phyloP scores from a whole-genome alignment of 345 rosid species.

The Lepidium aucheri region DNA sequence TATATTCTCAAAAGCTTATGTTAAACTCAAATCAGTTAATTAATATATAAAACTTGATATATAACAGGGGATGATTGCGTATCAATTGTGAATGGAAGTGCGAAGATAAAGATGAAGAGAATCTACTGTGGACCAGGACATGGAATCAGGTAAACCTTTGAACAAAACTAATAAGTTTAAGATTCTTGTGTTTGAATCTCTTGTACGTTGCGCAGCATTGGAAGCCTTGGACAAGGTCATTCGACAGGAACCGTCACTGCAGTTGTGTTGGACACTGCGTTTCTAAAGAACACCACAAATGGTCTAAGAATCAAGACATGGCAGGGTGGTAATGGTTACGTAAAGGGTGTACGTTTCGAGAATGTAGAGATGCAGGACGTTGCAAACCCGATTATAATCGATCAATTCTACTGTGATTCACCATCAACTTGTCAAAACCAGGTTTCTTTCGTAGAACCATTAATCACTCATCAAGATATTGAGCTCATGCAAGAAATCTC shows the following conservation, averaged over 20 bases:
- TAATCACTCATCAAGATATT: neutral
- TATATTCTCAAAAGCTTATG: too few relatives aligned
- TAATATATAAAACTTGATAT: neutral
- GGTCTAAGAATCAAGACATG: too few relatives aligned
- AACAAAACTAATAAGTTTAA: neutral
- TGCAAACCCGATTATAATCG: constrained; percentile 81
- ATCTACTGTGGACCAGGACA: constrained; percentile 95
- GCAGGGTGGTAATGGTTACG: constrained; percentile 97
- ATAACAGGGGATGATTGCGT: constrained; percentile 93
- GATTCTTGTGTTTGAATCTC: neutral
- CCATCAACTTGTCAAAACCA: constrained; percentile 70
- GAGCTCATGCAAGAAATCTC: neutral
- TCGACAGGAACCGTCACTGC: constrained; percentile 64
- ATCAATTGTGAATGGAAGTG: constrained; percentile 79
- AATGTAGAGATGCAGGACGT: constrained; percentile 80
- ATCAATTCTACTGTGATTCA: constrained; percentile 97
- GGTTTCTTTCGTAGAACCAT: constrained; percentile 34
- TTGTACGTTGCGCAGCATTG: constrained; percentile 43
- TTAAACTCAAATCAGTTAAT: too few relatives aligned
- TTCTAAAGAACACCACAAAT: too few relatives aligned
- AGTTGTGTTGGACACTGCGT: too few relatives aligned
- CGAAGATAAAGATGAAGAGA: constrained; percentile 76
- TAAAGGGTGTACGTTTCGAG: constrained; percentile 69
- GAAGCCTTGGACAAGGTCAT: constrained; percentile 90
- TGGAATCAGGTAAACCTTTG: constrained; percentile 65